Percentiles rank a stretch among this genome's conserved stretches.
These are phyloP conservation scores for Alliaria petiolata DNA, from an alignment of 345 rosid species.

Conservation along the genomic window DNA sequence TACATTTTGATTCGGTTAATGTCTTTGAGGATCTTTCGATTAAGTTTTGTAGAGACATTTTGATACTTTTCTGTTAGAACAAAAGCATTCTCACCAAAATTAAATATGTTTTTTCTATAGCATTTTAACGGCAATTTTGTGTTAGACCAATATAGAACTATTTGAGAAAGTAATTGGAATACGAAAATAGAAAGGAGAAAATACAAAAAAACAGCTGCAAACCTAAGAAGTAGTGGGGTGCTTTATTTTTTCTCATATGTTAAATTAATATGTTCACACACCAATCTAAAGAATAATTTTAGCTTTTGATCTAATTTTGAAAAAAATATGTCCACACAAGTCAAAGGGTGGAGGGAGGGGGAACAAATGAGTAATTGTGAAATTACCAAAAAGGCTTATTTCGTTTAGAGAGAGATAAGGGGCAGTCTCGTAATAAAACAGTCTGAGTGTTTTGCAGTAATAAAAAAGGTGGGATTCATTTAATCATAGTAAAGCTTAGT, in stretches of 20 bases:
- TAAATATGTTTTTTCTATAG: background rate
- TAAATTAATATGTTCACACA: slow-evolving; percentile 27
- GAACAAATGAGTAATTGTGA: too few species aligned
- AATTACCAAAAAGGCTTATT: too few species aligned
- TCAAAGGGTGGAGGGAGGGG: too few species aligned
- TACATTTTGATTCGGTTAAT: too few species aligned
- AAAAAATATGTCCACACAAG: slow-evolving; percentile 26
- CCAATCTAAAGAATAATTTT: background rate
- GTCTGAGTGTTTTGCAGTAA: slow-evolving; percentile 16
- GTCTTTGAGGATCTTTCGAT: too few species aligned
- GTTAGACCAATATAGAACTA: background rate
- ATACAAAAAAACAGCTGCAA: slow-evolving; percentile 22
- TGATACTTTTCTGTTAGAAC: background rate
- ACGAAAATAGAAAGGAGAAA: background rate
- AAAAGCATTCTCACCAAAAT: background rate
- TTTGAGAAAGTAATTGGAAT: background rate
- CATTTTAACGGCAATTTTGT: background rate
- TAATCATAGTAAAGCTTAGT: slow-evolving; percentile 42
- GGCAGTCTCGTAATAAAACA: background rate
- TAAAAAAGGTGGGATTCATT: slow-evolving; percentile 21
- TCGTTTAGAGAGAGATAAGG: too few species aligned
- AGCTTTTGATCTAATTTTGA: slow-evolving; percentile 14
- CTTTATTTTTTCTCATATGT: background rate
- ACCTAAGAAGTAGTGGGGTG: slow-evolving; percentile 17
- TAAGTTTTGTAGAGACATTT: too few species aligned